Evolutionary conservation across 2,329 filamentous ascomycete species (phyloP), one percentile per base, ranked within the genome.

Genomic region (Tolypocladium inflatum): DNA sequence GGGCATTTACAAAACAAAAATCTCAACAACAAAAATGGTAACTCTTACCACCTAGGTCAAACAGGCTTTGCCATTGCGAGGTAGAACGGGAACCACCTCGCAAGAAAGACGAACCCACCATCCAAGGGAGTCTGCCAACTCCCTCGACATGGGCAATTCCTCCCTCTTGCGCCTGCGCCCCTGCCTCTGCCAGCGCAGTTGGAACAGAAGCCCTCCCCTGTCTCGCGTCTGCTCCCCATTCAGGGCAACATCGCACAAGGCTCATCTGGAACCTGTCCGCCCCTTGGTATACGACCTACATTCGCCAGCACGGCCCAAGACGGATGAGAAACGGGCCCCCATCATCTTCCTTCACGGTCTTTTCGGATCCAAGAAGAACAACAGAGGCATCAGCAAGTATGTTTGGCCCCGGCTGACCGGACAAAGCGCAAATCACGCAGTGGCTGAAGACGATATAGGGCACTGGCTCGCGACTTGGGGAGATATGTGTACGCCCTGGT

Each of bases 321-420:
- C 72, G 2, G 71, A 73, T 33, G 68, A 72, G 57, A 70, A 78
- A 67, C 69, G 72, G 59, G 73, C 75, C 43, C 89, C 92, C 2
- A 90, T 97, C 62, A 74, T 97, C 61, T 89, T 97, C 64, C 84
- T 97, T 68, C 93, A 97, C 71, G 93, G 94, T 1, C 79, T 97
- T 13, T 97, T 97, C 68, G 93, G 93, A 23, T 96, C 90, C 42
- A 96, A 95, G 77, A 91, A 90, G 77, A 97, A 97, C 71, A 96
- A 97, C 71, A 81, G 92, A 71, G 90, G 83, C 67, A 94, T 97
- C 62, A 95, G 91, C 87, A 96, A 91, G 93, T 96, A 78, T 71
- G 88, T 76, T 54, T 38, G 30, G 37, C 17, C 30, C 57, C 7
- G 19, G 13, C 26, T 48, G 17, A 13, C 6, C 19, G 19, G 17